phyloP scores from a whole-genome alignment of 768 basidiomycete genomes.

The Mycena pura region DNA sequence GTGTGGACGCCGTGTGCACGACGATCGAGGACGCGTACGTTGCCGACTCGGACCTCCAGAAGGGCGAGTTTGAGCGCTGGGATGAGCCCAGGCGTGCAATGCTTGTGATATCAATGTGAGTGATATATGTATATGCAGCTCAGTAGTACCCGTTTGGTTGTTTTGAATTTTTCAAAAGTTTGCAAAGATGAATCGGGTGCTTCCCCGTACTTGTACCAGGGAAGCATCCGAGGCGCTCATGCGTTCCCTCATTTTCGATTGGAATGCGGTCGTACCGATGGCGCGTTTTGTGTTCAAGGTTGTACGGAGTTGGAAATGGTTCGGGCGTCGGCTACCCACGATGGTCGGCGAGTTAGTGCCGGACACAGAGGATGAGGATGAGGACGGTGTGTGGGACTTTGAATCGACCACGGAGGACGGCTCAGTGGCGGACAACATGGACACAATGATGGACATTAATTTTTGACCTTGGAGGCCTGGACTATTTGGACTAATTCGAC shows the following conservation, averaged over 20 bases:
- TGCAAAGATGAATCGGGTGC: neutral
- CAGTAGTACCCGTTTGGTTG: no score
- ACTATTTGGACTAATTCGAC: neutral
- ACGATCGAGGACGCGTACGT: slow-evolving; percentile 75
- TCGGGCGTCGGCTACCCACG: neutral
- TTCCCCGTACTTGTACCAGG: neutral
- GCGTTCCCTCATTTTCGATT: neutral
- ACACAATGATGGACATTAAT: neutral
- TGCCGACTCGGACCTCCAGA: slow-evolving; percentile 59
- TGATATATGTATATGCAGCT: no score
- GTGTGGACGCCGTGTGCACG: slow-evolving; percentile 76
- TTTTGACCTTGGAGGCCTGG: neutral
- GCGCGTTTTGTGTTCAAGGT: neutral
- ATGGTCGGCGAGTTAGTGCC: neutral
- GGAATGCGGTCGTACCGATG: neutral
- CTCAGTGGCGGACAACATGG: no score
- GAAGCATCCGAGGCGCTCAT: neutral
- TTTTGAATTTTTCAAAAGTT: no score
- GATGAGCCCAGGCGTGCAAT: slow-evolving; percentile 69
- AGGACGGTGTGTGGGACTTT: neutral
- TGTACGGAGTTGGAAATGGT: neutral
- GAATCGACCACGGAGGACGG: neutral
- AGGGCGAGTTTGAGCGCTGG: slow-evolving; percentile 68
- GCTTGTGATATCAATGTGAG: no score
- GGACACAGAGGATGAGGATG: neutral